Evolutionary conservation across 1,139 yeast species (phyloP).

Genomic region (Meyerozyma smithsonii): DNA sequence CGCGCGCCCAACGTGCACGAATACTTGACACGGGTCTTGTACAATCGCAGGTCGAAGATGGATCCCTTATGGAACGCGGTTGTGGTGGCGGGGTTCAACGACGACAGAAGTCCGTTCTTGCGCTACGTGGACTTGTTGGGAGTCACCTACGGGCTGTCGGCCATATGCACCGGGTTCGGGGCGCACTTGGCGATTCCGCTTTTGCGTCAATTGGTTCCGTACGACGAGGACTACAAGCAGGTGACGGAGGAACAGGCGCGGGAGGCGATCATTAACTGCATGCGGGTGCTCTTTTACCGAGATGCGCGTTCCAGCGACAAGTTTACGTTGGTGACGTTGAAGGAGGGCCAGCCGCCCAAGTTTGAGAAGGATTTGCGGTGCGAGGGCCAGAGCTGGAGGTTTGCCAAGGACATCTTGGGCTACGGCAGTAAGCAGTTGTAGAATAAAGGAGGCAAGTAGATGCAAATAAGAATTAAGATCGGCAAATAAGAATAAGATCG

Average conservation of each 20-base stretch:
- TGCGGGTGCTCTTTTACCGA: conserved; percentile 93
- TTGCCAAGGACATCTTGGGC: conserved; percentile 84
- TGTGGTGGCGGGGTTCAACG: conserved; percentile 84
- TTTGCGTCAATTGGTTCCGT: conserved; percentile 77
- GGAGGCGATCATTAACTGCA: conserved; percentile 69
- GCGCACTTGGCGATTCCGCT: conserved; percentile 91
- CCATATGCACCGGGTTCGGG: conserved; percentile 96
- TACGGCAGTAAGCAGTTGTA: conserved; percentile 65
- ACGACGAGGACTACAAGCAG: conserved; percentile 67
- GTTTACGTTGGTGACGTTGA: conserved; percentile 78
- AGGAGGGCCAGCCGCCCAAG: conserved; percentile 46
- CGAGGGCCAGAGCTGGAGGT: conserved; percentile 83
- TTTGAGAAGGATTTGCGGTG: conserved; percentile 64
- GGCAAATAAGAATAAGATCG: neutral
- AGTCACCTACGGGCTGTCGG: conserved; percentile 81
- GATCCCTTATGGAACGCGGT: conserved; percentile 96
- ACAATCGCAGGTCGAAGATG: conserved; percentile 86
- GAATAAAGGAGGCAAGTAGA: no score
- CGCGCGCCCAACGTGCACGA: conserved; percentile 87
- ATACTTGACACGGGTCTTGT: conserved; percentile 78
- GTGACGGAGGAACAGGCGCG: conserved; percentile 74
- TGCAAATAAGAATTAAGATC: no score
- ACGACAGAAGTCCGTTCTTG: conserved; percentile 61
- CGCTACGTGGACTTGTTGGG: conserved; percentile 89
- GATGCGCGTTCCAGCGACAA: conserved; percentile 93